Evolutionary conservation across 2,329 filamentous ascomycete species (phyloP).

Genomic region (Alternaria arbusti): DNA sequence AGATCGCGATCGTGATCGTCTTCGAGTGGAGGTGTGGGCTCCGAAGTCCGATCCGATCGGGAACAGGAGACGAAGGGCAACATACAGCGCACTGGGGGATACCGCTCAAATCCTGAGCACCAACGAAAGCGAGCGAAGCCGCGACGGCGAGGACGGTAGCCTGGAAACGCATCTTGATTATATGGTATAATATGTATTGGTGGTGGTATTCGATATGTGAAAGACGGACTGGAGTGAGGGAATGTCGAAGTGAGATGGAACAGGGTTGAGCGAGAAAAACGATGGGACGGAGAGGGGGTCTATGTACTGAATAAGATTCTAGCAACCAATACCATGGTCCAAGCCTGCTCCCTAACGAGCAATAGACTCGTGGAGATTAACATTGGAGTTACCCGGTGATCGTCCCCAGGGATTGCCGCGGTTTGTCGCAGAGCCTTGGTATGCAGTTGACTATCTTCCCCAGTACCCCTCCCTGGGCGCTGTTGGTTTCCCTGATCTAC

Average conservation of each 20-base stretch:
- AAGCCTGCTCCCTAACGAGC: background rate
- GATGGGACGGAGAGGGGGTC: background rate
- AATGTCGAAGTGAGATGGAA: background rate
- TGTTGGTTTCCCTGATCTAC: background rate
- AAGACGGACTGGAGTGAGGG: background rate
- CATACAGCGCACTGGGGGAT: constrained; percentile 47
- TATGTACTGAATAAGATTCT: background rate
- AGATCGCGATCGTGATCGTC: background rate
- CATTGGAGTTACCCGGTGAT: background rate
- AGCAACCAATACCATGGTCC: background rate
- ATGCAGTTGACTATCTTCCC: background rate
- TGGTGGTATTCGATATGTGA: background rate
- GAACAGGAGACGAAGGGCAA: background rate
- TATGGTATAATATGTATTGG: background rate
- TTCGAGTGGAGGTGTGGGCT: background rate
- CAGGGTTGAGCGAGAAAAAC: background rate
- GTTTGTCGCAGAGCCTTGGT: background rate
- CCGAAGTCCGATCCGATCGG: background rate
- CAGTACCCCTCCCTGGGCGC: background rate
- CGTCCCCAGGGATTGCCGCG: background rate
- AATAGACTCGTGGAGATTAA: background rate
- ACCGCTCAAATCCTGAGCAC: constrained; percentile 34
- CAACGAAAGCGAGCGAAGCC: constrained; percentile 34
- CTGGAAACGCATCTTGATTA: constrained; percentile 41
- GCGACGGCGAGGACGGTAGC: constrained; percentile 30